Evolutionary conservation across 1,284 basidiomycete genomes (phyloP).

Genomic region (Austropuccinia psidii): DNA sequence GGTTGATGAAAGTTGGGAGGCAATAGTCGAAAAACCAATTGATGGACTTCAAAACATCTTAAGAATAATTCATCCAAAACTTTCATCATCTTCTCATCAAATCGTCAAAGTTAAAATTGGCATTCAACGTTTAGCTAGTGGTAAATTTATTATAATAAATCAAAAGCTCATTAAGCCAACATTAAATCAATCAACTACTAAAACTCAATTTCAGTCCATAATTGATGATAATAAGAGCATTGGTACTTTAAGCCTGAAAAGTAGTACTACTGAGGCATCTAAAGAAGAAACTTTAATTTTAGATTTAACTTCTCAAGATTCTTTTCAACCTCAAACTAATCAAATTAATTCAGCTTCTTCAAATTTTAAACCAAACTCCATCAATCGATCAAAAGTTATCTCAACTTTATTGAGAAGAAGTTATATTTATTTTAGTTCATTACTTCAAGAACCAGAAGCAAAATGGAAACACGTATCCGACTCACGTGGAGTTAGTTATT

Average conservation of each 20-base stretch:
- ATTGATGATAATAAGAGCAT: constrained; percentile 65
- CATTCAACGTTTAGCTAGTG: constrained; percentile 64
- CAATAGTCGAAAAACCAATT: constrained; percentile 57
- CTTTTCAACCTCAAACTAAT: background rate
- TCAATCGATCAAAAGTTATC: constrained; percentile 49
- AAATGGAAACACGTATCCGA: constrained; percentile 66
- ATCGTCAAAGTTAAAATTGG: constrained; percentile 68
- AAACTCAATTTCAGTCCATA: too few relatives aligned
- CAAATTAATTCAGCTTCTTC: too few relatives aligned
- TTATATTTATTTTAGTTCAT: constrained; percentile 96
- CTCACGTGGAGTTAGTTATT: constrained; percentile 47
- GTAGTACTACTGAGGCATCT: constrained; percentile 18
- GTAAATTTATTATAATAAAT: constrained; percentile 68
- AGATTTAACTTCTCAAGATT: constrained; percentile 23
- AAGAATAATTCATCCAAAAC: constrained; percentile 49
- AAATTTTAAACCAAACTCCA: background rate
- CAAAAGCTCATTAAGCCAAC: constrained; percentile 62
- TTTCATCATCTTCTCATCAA: constrained; percentile 64
- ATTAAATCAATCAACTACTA: constrained; percentile 48
- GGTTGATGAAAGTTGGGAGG: constrained; percentile 48
- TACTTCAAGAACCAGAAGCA: constrained; percentile 94
- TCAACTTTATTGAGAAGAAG: constrained; percentile 76
- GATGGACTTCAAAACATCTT: constrained; percentile 34
- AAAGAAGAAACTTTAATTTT: constrained; percentile 13
- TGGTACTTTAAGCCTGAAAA: constrained; percentile 57